Conservation (phyloP, 768 basidiomycete genomes). For the Hemileccinum impolitum region DNA sequence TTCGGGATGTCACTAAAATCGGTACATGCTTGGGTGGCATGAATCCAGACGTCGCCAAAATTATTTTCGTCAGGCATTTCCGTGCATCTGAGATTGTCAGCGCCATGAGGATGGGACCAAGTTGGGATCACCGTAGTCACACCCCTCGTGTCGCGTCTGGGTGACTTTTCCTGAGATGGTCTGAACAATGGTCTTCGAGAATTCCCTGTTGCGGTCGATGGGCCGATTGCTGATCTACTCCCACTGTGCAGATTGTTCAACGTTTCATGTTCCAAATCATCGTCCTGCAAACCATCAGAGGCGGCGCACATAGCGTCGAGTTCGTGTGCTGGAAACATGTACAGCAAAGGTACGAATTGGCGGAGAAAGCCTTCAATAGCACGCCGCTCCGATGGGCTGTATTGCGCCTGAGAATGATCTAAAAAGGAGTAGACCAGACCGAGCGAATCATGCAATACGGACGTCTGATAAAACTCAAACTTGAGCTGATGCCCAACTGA, state of each 20-base stretch:
- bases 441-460: slow-evolving; percentile 82
- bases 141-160: slow-evolving; percentile 28
- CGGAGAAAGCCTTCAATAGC: slow-evolving; percentile 83
- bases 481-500: slow-evolving; percentile 70
- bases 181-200: slow-evolving; percentile 77
- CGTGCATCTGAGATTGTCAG: neutral
- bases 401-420: slow-evolving; percentile 77
- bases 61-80: slow-evolving; percentile 2
- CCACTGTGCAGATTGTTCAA: slow-evolving; percentile 28
- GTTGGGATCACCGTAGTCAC: slow-evolving; percentile 28
- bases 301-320: slow-evolving; percentile 63
- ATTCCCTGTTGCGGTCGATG: slow-evolving; percentile 59
- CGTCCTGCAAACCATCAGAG: slow-evolving; percentile 44
- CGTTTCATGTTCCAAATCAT: slow-evolving; percentile 29
- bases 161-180: slow-evolving; percentile 61
- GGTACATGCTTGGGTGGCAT: slow-evolving; percentile 30
- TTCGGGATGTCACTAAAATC: slow-evolving; percentile 31
- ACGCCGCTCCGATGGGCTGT: slow-evolving; percentile 74
- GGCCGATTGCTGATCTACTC: slow-evolving; percentile 45
- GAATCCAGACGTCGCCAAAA: slow-evolving; percentile 58
- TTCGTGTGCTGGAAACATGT: slow-evolving; percentile 63
- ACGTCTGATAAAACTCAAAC: slow-evolving; percentile 71
- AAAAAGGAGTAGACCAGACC: slow-evolving; percentile 90
- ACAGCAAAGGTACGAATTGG: slow-evolving; percentile 78
- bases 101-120: slow-evolving; percentile 6